phyloP scores from a whole-genome alignment of 2,329 filamentous ascomycete genomes.

The Xylariaceae sp. region DNA sequence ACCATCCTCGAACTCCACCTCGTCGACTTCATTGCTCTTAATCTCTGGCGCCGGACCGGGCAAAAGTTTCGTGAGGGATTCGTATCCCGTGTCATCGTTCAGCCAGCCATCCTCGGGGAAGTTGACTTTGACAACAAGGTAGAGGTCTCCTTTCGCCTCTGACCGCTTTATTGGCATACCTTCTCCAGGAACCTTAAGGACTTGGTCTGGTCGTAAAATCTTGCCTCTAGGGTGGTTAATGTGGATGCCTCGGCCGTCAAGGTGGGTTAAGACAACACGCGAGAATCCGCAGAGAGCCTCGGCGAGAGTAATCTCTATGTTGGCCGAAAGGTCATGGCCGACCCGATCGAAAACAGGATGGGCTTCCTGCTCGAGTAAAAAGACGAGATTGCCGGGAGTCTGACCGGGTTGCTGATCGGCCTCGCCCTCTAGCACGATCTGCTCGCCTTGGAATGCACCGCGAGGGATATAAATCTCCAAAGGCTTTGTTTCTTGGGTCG shows the following conservation, averaged over 20 bases:
- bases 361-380: constrained; percentile 74
- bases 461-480: constrained; percentile 94
- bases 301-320: constrained; percentile 72
- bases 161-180: constrained; percentile 91
- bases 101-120: constrained; percentile 89
- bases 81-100: constrained; percentile 62
- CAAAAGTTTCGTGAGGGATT: constrained; percentile 67
- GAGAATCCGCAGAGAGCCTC: constrained; percentile 88
- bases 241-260: constrained; percentile 86
- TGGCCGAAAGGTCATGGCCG: constrained; percentile 77
- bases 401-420: constrained; percentile 88
- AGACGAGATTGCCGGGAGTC: constrained; percentile 87
- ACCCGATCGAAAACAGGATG: constrained; percentile 79
- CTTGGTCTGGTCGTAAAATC: constrained; percentile 74
- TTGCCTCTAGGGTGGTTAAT: constrained; percentile 76
- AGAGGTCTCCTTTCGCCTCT: constrained; percentile 80
- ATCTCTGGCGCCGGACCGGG: constrained; percentile 60
- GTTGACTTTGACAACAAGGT: constrained; percentile 75
- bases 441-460: constrained; percentile 79
- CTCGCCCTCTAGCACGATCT: constrained; percentile 85
- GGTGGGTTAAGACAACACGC: constrained; percentile 81
- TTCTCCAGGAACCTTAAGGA: constrained; percentile 80
- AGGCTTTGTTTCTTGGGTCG: constrained; percentile 83
- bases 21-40: constrained; percentile 70
- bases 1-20: constrained; percentile 80